Evolutionary conservation across 805 yeast genomes (phyloP), one percentile per base, ranked within the genome.

Genomic region (Priceomyces melissophilus): DNA sequence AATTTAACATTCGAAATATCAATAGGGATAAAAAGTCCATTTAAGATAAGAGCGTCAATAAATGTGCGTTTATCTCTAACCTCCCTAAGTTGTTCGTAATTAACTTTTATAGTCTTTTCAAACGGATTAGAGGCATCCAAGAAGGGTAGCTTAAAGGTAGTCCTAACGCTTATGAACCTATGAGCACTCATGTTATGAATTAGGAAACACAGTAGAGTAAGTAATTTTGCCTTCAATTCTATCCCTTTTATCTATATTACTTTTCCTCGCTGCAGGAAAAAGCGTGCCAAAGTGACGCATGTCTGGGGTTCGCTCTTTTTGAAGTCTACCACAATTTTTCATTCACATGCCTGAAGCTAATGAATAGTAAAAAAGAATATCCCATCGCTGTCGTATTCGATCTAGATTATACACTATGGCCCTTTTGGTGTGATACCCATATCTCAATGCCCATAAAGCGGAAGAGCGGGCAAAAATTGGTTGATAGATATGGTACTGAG

Each of bases 381-480:
- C 70, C 70, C 3, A 44, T 44, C 8, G 81, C 78, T 1, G 81
- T 83, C 9, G 89, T 84, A 0, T 82, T 84, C 55, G 93, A 84
- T 49, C 62, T 84, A 32, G 93, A 84, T 56, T 84, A 80, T 53
- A 84, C 93, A 0, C 60, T 84, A 27, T 84, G 93, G 93, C 90
- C 85, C 38, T 79, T 82, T 46, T 84, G 90, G 90, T 84, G 90
- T 58, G 90, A 84, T 51, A 83, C 87, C 1, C 90, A 84, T 53
- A 69, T 85, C 14, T 58, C 68, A 2, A 63, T 77, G 6, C 90
- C 90, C 0, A 43, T 82, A 15, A 67, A 65, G 40, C 53, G 66
- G n/a, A 41, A 45, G 13, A 52, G 61, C 11, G 62, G 62, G 10
- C 52, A 59, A 11, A 53, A 60, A 3, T 67, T 82, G 2, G 62